Evolutionary conservation across 352 stramenopile genomes (phyloP).

Genomic region (Globisporangium abappressorium): DNA sequence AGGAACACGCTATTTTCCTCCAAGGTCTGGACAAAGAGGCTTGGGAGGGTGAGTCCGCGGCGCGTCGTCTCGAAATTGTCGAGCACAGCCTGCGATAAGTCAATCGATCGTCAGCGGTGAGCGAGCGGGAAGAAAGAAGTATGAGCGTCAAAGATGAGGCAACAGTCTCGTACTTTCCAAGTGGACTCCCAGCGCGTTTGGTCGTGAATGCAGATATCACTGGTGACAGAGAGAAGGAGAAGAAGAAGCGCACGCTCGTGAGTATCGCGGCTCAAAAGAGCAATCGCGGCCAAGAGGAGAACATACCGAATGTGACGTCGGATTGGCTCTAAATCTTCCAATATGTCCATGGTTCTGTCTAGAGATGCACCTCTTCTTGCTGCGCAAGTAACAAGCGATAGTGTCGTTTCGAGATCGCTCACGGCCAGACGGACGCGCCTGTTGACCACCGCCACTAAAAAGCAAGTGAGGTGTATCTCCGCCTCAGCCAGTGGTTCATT

Average conservation of each 20-base stretch:
- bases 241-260: neutral
- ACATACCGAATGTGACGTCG: slow-evolving; percentile 31
- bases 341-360: neutral
- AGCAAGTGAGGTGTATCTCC: too few relatives aligned
- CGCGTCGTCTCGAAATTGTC: slow-evolving; percentile 26
- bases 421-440: neutral
- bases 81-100: slow-evolving; percentile 25
- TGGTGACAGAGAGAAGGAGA: slow-evolving; percentile 6
- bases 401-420: slow-evolving; percentile 8
- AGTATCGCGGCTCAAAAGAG: neutral
- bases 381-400: neutral
- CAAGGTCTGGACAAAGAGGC: slow-evolving; percentile 50
- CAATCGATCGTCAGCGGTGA: neutral
- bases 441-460: neutral
- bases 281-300: neutral
- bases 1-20: slow-evolving; percentile 45
- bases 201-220: slow-evolving; percentile 32
- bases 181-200: slow-evolving; percentile 37
- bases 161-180: slow-evolving; percentile 26
- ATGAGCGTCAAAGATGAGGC: neutral
- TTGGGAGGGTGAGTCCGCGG: slow-evolving; percentile 32
- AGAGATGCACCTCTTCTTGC: neutral
- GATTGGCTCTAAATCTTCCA: slow-evolving; percentile 13
- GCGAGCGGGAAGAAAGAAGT: neutral
- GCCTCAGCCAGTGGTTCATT: too few relatives aligned